phyloP scores from a whole-genome alignment of 768 basidiomycete genomes.

The Sporobolomyces roseus region DNA sequence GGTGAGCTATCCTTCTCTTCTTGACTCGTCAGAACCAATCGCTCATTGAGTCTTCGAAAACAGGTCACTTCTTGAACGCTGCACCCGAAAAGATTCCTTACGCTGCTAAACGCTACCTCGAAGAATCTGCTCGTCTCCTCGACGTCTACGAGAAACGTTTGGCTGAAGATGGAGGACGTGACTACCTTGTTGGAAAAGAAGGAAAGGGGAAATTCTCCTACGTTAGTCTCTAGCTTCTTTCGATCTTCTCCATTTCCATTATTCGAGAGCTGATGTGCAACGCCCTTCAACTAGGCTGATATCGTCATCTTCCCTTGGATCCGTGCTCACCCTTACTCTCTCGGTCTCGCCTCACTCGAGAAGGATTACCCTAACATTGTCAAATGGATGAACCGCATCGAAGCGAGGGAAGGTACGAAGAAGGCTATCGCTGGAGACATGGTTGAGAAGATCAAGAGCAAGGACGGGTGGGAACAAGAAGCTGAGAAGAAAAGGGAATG shows the following conservation, averaged over 20 bases:
- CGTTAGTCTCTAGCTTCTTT: not conserved
- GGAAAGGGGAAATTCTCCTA: slow-evolving; percentile 31
- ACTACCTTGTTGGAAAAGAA: slow-evolving; percentile 72
- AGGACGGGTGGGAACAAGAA: slow-evolving; percentile 29
- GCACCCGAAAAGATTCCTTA: slow-evolving; percentile 61
- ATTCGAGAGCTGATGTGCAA: not conserved
- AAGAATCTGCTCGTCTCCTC: slow-evolving; percentile 79
- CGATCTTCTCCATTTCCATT: not conserved
- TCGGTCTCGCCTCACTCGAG: slow-evolving; percentile 21
- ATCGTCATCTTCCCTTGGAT: slow-evolving; percentile 32
- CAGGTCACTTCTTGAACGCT: slow-evolving; percentile 65
- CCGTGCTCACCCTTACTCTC: slow-evolving; percentile 20
- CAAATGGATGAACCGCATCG: slow-evolving; percentile 24
- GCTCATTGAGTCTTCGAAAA: slow-evolving; percentile 46
- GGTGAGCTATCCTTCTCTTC: not conserved
- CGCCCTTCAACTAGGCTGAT: not conserved
- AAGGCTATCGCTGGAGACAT: slow-evolving; percentile 17
- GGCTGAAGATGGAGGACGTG: slow-evolving; percentile 53
- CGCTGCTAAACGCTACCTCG: slow-evolving; percentile 60
- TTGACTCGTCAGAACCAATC: not conserved
- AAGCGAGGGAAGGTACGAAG: slow-evolving; percentile 17
- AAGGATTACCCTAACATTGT: slow-evolving; percentile 10
- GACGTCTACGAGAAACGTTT: slow-evolving; percentile 76
- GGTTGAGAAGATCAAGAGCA: slow-evolving; percentile 15
- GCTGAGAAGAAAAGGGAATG: slow-evolving; percentile 21